Evolutionary conservation across 2,329 filamentous ascomycete species (phyloP), one percentile per base, ranked within the genome.

Genomic region (Monosporascus sp.): DNA sequence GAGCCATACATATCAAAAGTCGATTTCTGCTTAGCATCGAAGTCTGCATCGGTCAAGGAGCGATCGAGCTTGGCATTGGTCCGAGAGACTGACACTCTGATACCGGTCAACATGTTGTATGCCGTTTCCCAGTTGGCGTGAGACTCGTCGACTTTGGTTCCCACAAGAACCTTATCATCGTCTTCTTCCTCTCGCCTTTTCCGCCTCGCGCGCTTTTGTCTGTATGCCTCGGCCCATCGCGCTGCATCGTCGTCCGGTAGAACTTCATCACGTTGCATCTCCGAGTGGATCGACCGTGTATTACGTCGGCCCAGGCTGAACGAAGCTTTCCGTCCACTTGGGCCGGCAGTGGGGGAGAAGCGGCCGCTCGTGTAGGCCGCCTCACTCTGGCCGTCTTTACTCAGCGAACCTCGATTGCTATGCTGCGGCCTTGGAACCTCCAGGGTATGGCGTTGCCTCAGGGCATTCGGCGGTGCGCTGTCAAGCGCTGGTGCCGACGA

Each of bases 101-200:
- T 99, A 58, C 94, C 94, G 40, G 94, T 99, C 74, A 99, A 81
- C 94, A 99, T 99, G 73, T 99, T 99, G 77, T 99, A 99, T 55
- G 94, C 94, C 2, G 91, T 97, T 45, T 96, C 91, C 86, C 89
- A 99, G 71, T 97, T 97, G 61, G 91, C 89, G 70, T 99, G 94
- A 65, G 90, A 89, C 75, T 97, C 92, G 68, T 99, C 94, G 50
- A 99, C 94, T 74, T 97, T 97, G 54, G 91, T 99, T 55, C 94
- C 94, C 19, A 99, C 92, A 35, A 97, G 81, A 9, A 99, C 93
- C 57, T 92, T 85, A 64, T 97, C 93, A 56, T 97, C 94, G 60
- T 97, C 91, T 62, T 97, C 87, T 58, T 87, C 88, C 58, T 97
- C 92, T 65, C 86, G 88, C 62, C 86, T 88, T 68, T 89, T 82